These are phyloP conservation scores for Pichia pseudocactophila DNA, from an alignment of 805 yeast species.

Conservation along the genomic window DNA sequence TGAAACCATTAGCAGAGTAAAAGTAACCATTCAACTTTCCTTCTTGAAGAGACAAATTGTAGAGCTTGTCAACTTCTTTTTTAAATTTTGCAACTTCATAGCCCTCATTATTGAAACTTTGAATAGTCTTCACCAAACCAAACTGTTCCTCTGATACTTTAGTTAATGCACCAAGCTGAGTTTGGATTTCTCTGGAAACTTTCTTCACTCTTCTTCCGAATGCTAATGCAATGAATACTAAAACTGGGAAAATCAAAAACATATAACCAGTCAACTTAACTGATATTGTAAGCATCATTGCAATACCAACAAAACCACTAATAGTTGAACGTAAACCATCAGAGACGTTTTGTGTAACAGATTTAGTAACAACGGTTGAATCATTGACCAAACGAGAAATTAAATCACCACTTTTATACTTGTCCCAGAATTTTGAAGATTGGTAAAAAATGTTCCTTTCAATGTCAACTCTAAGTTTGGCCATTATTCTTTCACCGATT, in stretches of 20 bases:
- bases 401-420: constrained; percentile 84
- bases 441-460: constrained; percentile 72
- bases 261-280: constrained; percentile 76
- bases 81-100: constrained; percentile 71
- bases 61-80: constrained; percentile 56
- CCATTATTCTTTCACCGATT: constrained; percentile 82
- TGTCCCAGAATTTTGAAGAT: constrained; percentile 84
- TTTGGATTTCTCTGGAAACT: constrained; percentile 70
- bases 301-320: constrained; percentile 76
- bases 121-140: constrained; percentile 78
- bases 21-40: constrained; percentile 71
- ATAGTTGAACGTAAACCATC: constrained; percentile 85
- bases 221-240: constrained; percentile 66
- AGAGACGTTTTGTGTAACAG: constrained; percentile 80
- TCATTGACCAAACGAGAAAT: constrained; percentile 84
- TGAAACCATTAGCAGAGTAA: constrained; percentile 70
- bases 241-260: constrained; percentile 74
- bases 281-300: constrained; percentile 87
- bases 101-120: constrained; percentile 80
- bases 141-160: constrained; percentile 89
- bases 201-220: constrained; percentile 75
- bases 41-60: constrained; percentile 63
- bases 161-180: constrained; percentile 75
- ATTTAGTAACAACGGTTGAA: constrained; percentile 76
- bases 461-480: constrained; percentile 69